A percentile compares a stretch with the other conserved stretches of the same genome.
Conservation (phyloP, 352 stramenopile species). For the Phytopythium chamaehyphon region DNA sequence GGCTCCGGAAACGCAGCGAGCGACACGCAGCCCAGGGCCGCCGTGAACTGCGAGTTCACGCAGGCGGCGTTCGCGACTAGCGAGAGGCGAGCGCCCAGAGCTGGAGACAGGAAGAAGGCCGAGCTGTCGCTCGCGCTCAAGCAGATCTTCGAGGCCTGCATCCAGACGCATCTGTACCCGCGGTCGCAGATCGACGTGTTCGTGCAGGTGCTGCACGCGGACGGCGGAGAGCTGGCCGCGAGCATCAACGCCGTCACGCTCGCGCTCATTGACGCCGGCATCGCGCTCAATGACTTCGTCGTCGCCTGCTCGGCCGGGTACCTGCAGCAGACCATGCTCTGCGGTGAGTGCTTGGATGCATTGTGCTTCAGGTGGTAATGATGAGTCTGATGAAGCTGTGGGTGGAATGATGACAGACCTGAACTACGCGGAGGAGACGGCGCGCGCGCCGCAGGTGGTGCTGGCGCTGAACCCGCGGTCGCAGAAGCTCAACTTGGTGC, state of each 20-base stretch:
- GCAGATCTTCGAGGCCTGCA: conserved; percentile 89
- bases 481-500: conserved; percentile 82
- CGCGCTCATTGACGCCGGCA: conserved; percentile 89
- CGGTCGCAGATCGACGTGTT: conserved; percentile 93
- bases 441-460: conserved; percentile 83
- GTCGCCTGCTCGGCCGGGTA: conserved; percentile 87
- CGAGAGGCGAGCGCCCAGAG: conserved; percentile 75
- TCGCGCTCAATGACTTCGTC: conserved; percentile 91
- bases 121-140: conserved; percentile 88
- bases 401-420: conserved; percentile 57
- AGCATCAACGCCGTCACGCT: conserved; percentile 90
- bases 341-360: conserved; percentile 35
- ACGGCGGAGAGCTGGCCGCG: conserved; percentile 84
- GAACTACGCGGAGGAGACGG: conserved; percentile 87
- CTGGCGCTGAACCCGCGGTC: conserved; percentile 87
- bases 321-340: conserved; percentile 86
- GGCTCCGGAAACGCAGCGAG: conserved; percentile 57
- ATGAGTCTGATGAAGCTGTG: neutral
- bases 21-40: conserved; percentile 64
- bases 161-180: conserved; percentile 90
- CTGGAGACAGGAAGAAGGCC: conserved; percentile 83
- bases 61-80: conserved; percentile 86
- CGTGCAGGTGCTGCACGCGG: conserved; percentile 88
- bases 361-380: neutral
- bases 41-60: conserved; percentile 84